A percentile compares a stretch with the other conserved stretches of the same genome.
Conservation (phyloP, 352 stramenopile species). For the Elongisporangium anandrum region DNA sequence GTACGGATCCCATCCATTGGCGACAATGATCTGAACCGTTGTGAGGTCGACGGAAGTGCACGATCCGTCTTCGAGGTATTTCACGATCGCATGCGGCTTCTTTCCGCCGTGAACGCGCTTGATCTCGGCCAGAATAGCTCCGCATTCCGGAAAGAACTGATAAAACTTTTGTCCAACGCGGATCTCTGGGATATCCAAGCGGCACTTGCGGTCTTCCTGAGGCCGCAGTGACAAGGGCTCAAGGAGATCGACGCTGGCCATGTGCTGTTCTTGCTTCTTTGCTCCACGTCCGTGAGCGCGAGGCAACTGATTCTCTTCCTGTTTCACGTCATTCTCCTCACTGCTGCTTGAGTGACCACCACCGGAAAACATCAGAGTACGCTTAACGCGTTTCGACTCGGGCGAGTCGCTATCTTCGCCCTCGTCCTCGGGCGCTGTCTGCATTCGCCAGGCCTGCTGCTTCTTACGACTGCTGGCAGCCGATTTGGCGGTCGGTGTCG, state of each 20-base stretch:
- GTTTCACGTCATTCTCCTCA: constrained; percentile 43
- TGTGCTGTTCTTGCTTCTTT: constrained; percentile 1
- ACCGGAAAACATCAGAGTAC: constrained; percentile 53
- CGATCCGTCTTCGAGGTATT: constrained; percentile 54
- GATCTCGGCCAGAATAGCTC: constrained; percentile 56
- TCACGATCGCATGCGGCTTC: constrained; percentile 67
- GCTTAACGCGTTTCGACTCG: constrained; percentile 39
- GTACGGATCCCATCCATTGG: constrained; percentile 72
- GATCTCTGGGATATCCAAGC: constrained; percentile 52
- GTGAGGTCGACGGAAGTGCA: constrained; percentile 55
- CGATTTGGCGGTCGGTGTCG: constrained; percentile 23
- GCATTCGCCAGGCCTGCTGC: constrained; percentile 4
- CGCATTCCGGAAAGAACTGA: constrained; percentile 56
- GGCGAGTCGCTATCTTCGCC: constrained; percentile 6
- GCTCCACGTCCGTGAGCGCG: background rate
- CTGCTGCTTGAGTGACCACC: constrained; percentile 42
- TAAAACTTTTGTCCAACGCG: constrained; percentile 67
- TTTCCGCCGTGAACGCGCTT: constrained; percentile 75
- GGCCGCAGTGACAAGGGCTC: constrained; percentile 48
- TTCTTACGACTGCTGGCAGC: constrained; percentile 34
- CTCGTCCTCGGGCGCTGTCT: constrained; percentile 8
- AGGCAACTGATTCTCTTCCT: constrained; percentile 6
- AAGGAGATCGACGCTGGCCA: constrained; percentile 18
- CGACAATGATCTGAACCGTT: constrained; percentile 75
- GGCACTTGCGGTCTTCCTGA: constrained; percentile 34